Conservation (phyloP, 2,329 filamentous ascomycete species). For the Cordyceps militaris region DNA sequence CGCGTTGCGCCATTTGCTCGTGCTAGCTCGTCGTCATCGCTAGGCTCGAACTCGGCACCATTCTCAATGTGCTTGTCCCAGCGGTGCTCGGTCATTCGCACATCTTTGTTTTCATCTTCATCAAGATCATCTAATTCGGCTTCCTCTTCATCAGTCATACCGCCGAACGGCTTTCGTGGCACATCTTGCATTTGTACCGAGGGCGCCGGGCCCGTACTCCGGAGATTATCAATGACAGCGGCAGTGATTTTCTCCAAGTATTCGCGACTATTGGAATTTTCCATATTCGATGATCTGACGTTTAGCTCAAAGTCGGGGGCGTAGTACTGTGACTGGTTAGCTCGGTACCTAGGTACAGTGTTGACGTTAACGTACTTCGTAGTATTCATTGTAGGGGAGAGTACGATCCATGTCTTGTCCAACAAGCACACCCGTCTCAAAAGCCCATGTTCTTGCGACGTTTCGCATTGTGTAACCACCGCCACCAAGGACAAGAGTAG, state of each 20-base stretch:
- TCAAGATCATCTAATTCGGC: slow-evolving; percentile 63
- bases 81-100: slow-evolving; percentile 70
- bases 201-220: slow-evolving; percentile 77
- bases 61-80: slow-evolving; percentile 74
- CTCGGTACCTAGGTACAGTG: slow-evolving; percentile 28
- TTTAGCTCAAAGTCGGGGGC: slow-evolving; percentile 86
- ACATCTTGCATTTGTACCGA: slow-evolving; percentile 87
- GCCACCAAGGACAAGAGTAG: slow-evolving; percentile 86
- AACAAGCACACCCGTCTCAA: slow-evolving; percentile 86
- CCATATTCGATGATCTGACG: slow-evolving; percentile 79
- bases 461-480: slow-evolving; percentile 97
- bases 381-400: slow-evolving; percentile 96
- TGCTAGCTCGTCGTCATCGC: slow-evolving; percentile 80
- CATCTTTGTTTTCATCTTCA: slow-evolving; percentile 79
- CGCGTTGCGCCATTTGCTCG: slow-evolving; percentile 62
- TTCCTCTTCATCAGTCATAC: slow-evolving; percentile 60
- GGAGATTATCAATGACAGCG: slow-evolving; percentile 76
- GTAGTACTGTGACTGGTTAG: slow-evolving; percentile 62
- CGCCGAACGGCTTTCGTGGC: slow-evolving; percentile 53
- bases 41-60: slow-evolving; percentile 77
- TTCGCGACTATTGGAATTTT: slow-evolving; percentile 79
- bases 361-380: slow-evolving; percentile 51
- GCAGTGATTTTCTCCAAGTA: slow-evolving; percentile 78
- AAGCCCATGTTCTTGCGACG: slow-evolving; percentile 93
- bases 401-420: slow-evolving; percentile 72